Conservation (phyloP, 78 protist genomes). For the Carpediemonas membranifera region DNA sequence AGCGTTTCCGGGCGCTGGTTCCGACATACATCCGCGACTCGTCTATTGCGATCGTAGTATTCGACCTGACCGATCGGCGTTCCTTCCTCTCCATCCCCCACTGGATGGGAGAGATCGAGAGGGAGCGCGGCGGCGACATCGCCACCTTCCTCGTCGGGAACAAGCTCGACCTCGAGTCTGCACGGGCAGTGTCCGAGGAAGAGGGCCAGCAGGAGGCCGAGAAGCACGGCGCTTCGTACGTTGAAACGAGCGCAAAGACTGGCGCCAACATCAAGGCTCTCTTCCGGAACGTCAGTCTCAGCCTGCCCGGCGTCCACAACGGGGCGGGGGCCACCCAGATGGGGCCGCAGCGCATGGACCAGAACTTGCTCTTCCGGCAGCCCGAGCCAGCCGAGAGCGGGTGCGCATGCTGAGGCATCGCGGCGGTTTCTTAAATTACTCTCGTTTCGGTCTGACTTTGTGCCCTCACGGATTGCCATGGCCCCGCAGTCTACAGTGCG, state of each 20-base stretch:
- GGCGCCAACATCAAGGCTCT: slow-evolving; percentile 76
- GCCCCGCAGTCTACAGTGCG: too few species aligned
- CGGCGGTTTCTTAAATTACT: too few species aligned
- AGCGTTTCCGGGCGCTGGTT: slow-evolving; percentile 32
- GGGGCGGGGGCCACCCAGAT: too few species aligned
- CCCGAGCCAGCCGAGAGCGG: too few species aligned
- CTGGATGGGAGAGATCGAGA: slow-evolving; percentile 90
- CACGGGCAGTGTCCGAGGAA: slow-evolving; percentile 50
- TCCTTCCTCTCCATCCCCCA: slow-evolving; percentile 66
- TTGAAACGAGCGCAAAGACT: slow-evolving; percentile 87
- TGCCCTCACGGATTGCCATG: too few species aligned
- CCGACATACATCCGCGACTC: slow-evolving; percentile 38
- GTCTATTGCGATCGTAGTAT: slow-evolving; percentile 49
- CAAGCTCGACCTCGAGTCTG: slow-evolving; percentile 73
- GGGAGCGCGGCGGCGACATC: slow-evolving; percentile 36
- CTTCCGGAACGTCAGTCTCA: too few species aligned
- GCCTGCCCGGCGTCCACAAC: too few species aligned
- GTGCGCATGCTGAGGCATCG: too few species aligned
- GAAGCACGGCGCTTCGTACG: slow-evolving; percentile 46
- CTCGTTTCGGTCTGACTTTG: too few species aligned
- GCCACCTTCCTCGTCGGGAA: slow-evolving; percentile 93
- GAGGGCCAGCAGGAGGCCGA: slow-evolving; percentile 37
- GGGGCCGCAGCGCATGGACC: too few species aligned
- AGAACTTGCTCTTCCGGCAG: too few species aligned
- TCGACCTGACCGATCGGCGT: slow-evolving; percentile 30